Percentiles rank a stretch among this genome's conserved stretches.
Evolutionary conservation across 257 asterid species (phyloP).

Genomic region (Nicotiana attenuata): DNA sequence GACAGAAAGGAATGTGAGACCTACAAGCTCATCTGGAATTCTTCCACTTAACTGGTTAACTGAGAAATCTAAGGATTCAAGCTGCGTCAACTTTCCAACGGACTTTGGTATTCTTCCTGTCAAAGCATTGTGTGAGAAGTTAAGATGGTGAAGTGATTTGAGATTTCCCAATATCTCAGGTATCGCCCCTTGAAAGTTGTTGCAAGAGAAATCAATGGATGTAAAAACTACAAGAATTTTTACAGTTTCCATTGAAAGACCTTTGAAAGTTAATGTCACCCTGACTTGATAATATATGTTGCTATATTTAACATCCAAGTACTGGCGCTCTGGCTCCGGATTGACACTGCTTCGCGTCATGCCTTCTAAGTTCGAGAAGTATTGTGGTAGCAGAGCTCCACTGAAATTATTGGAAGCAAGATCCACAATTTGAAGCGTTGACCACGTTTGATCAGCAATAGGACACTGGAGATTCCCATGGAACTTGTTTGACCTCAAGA

Average conservation of each 20-base stretch:
- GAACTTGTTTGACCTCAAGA: constrained; percentile 3
- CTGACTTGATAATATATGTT: not conserved
- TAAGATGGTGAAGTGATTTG: not conserved
- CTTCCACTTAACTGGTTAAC: constrained; percentile 30
- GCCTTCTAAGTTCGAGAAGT: not conserved
- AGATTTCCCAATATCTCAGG: not conserved
- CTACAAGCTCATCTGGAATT: constrained; percentile 32
- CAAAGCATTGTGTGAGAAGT: not conserved
- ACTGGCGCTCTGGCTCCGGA: not conserved
- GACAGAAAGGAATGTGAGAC: constrained; percentile 37
- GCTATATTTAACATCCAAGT: not conserved
- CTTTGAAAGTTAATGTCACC: not conserved
- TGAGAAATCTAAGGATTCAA: not conserved
- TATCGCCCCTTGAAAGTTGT: not conserved
- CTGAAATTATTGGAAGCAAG: not conserved
- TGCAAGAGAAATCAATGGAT: not conserved
- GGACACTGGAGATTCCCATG: not conserved
- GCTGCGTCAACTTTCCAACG: not conserved
- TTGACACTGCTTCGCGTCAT: not conserved
- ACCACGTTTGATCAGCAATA: not conserved
- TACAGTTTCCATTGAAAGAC: not conserved
- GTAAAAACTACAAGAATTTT: not conserved
- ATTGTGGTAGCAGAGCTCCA: not conserved
- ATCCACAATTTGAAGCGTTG: not conserved
- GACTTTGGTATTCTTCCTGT: not conserved